Percentiles rank a stretch among this genome's conserved stretches.
Evolutionary conservation across 2,329 filamentous ascomycete genomes (phyloP).

Genomic region (Colletotrichum sp.): DNA sequence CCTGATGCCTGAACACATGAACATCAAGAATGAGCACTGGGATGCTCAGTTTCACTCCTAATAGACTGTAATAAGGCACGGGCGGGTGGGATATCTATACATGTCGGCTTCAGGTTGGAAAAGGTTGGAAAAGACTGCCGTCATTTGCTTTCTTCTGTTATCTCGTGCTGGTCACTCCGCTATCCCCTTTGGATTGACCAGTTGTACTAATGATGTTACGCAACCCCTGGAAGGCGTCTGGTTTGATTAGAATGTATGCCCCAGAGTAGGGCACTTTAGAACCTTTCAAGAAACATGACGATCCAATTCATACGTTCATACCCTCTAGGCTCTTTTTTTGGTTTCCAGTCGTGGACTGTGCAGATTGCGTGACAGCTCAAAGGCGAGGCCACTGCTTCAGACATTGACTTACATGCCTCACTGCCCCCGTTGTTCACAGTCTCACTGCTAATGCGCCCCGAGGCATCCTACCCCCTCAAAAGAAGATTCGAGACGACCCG

Average conservation of each 20-base stretch:
- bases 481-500: background rate
- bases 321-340: background rate
- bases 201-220: slow-evolving; percentile 21
- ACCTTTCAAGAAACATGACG: background rate
- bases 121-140: background rate
- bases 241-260: slow-evolving; percentile 15
- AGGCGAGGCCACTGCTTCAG: background rate
- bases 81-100: background rate
- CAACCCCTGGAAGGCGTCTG: slow-evolving; percentile 8
- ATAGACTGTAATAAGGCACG: background rate
- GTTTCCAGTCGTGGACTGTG: background rate
- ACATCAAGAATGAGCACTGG: slow-evolving; percentile 42
- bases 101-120: background rate
- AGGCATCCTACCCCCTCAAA: background rate
- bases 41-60: slow-evolving; percentile 24
- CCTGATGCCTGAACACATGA: slow-evolving; percentile 28
- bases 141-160: background rate
- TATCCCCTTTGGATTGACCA: background rate
- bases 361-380: background rate
- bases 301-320: background rate
- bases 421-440: background rate
- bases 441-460: background rate
- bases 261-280: background rate
- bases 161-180: slow-evolving; percentile 19
- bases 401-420: background rate